phyloP scores from a whole-genome alignment of 768 basidiomycete genomes.

The Trametes cingulata region DNA sequence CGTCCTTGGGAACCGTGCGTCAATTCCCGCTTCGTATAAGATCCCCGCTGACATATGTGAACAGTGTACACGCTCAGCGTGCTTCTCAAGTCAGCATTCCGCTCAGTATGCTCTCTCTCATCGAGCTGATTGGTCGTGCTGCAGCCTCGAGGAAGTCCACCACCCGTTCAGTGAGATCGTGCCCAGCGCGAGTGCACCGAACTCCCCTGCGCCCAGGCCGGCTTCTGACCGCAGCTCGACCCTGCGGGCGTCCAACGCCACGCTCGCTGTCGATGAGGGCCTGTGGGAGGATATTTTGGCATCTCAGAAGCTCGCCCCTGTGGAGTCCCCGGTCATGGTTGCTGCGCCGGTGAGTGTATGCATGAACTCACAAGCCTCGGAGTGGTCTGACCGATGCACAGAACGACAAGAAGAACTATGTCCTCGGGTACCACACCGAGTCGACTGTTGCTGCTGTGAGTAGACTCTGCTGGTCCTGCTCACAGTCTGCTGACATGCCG shows the following conservation, averaged over 20 bases:
- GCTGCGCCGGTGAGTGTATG: neutral
- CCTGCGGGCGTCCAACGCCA: conserved; percentile 8
- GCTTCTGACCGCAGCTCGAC: neutral
- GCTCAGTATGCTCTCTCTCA: neutral
- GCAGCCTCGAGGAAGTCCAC: neutral
- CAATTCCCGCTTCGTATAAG: neutral
- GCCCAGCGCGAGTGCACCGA: neutral
- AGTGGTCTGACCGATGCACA: neutral
- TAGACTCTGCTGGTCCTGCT: neutral
- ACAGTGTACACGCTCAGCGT: conserved; percentile 18
- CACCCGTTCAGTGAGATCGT: neutral
- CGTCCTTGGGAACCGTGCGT: conserved; percentile 15
- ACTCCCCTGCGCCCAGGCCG: neutral
- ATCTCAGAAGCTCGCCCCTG: neutral
- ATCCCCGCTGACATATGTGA: neutral
- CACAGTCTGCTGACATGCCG: neutral
- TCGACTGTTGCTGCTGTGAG: neutral
- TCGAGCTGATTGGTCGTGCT: too few relatives aligned
- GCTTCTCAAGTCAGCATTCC: conserved; percentile 9
- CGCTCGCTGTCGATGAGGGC: conserved; percentile 1
- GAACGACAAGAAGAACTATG: neutral
- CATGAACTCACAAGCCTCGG: neutral
- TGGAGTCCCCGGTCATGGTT: neutral
- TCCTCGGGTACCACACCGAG: neutral
- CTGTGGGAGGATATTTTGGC: conserved; percentile 8